phyloP scores from a whole-genome alignment of 192 early-diverging fungal genomes.

The Thoreauomyces humboldtii region DNA sequence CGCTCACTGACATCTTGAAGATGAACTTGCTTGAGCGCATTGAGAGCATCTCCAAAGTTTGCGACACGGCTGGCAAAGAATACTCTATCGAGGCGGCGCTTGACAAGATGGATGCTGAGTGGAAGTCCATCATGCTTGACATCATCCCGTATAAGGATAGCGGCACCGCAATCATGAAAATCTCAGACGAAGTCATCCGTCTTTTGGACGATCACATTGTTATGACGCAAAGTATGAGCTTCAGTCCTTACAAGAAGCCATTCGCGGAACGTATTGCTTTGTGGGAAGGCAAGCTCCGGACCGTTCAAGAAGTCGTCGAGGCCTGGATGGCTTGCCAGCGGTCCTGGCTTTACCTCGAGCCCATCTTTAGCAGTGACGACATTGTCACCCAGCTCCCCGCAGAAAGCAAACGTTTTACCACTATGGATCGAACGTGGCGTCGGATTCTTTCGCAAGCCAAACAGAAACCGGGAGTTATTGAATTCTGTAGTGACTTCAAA shows the following conservation, averaged over 20 bases:
- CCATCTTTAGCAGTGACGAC: slow-evolving; percentile 60
- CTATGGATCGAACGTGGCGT: slow-evolving; percentile 62
- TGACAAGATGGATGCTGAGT: slow-evolving; percentile 61
- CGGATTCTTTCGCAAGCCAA: slow-evolving; percentile 54
- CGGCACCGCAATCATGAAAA: slow-evolving; percentile 59
- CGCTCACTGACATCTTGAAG: slow-evolving; percentile 52
- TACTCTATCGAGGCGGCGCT: slow-evolving; percentile 61
- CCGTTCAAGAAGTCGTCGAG: slow-evolving; percentile 60
- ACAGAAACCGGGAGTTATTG: slow-evolving; percentile 52
- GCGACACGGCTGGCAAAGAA: slow-evolving; percentile 59
- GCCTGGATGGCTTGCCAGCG: slow-evolving; percentile 61
- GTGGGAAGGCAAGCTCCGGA: slow-evolving; percentile 58
- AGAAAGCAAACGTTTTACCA: slow-evolving; percentile 60
- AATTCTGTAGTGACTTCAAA: slow-evolving; percentile 56
- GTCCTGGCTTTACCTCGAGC: slow-evolving; percentile 61
- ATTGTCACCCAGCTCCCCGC: slow-evolving; percentile 57
- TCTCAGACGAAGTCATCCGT: slow-evolving; percentile 55
- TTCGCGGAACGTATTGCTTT: slow-evolving; percentile 54
- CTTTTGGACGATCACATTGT: slow-evolving; percentile 61
- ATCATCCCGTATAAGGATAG: slow-evolving; percentile 62
- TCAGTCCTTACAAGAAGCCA: slow-evolving; percentile 60
- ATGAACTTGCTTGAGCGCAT: slow-evolving; percentile 54
- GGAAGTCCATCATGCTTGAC: slow-evolving; percentile 52
- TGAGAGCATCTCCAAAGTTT: slow-evolving; percentile 57
- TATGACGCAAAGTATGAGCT: slow-evolving; percentile 64